Percentiles rank a stretch among this genome's conserved stretches.
Evolutionary conservation across 257 asterid species (phyloP).

Genomic region (Nyctanthes arbortristis): DNA sequence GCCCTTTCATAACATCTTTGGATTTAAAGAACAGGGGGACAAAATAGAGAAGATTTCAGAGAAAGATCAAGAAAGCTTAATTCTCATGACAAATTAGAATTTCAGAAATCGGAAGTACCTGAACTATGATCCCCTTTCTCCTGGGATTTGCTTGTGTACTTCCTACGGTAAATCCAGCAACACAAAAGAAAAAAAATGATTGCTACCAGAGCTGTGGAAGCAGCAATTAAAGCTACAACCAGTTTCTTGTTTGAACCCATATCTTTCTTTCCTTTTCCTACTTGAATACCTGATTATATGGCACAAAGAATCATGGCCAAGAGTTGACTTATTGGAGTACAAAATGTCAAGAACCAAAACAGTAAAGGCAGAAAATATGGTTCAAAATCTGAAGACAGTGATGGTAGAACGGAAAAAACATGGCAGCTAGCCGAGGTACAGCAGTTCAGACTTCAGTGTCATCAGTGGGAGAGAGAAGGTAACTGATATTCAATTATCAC

Average conservation of each 20-base stretch:
- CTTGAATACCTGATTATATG: constrained; percentile 31
- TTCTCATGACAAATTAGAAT: no score
- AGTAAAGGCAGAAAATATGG: no score
- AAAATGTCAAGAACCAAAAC: no score
- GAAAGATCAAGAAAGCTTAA: no score
- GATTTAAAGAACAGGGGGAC: neutral
- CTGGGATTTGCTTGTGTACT: constrained; percentile 29
- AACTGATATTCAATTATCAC: neutral
- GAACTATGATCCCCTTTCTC: constrained; percentile 21
- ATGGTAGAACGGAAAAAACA: neutral
- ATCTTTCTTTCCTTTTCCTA: constrained; percentile 25
- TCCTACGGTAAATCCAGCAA: constrained; percentile 43
- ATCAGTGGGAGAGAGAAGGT: neutral
- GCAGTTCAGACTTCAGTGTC: neutral
- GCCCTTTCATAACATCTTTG: constrained; percentile 33
- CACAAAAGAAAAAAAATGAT: constrained; percentile 33
- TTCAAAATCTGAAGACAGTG: no score
- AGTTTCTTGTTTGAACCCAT: constrained; percentile 39
- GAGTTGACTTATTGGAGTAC: neutral
- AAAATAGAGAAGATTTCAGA: neutral
- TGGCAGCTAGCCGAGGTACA: neutral
- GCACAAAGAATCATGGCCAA: neutral
- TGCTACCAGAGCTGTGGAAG: constrained; percentile 40
- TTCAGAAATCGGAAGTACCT: constrained; percentile 23
- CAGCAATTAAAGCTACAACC: constrained; percentile 38